Percentiles rank a stretch among this genome's conserved stretches.
Conservation (phyloP, 73 alveolate species). For the Paramecium bursaria region DNA sequence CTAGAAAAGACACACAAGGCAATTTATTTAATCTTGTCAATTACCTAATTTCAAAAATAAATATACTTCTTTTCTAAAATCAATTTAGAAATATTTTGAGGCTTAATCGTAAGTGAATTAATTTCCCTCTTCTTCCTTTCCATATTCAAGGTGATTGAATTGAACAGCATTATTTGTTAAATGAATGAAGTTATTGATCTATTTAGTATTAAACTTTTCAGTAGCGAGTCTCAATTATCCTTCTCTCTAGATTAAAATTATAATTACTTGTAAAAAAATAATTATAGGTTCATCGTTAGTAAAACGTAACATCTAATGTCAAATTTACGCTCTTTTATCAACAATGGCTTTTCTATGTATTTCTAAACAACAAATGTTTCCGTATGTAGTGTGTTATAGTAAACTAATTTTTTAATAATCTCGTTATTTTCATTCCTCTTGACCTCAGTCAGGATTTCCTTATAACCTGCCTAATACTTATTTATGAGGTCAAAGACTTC, state of each 20-base stretch:
- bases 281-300: not conserved
- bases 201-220: slow-evolving; percentile 66
- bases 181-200: slow-evolving; percentile 75
- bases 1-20: slow-evolving; percentile 70
- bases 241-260: slow-evolving; percentile 72
- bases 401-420: slow-evolving; percentile 17
- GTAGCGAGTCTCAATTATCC: slow-evolving; percentile 83
- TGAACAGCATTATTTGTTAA: slow-evolving; percentile 83
- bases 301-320: slow-evolving; percentile 82
- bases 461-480: slow-evolving; percentile 62
- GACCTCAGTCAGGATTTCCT: slow-evolving; percentile 14
- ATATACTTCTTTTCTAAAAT: slow-evolving; percentile 73
- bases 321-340: slow-evolving; percentile 75
- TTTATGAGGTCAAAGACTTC: slow-evolving; percentile 68
- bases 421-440: slow-evolving; percentile 55
- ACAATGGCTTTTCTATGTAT: slow-evolving; percentile 79
- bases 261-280: not conserved
- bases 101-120: slow-evolving; percentile 78
- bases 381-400: slow-evolving; percentile 11
- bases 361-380: slow-evolving; percentile 76
- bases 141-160: slow-evolving; percentile 74
- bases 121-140: slow-evolving; percentile 81
- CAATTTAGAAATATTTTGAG: slow-evolving; percentile 73
- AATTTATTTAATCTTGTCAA: slow-evolving; percentile 74
- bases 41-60: slow-evolving; percentile 72